Conservation (phyloP, 768 basidiomycete species). For the Serendipita indica region DNA sequence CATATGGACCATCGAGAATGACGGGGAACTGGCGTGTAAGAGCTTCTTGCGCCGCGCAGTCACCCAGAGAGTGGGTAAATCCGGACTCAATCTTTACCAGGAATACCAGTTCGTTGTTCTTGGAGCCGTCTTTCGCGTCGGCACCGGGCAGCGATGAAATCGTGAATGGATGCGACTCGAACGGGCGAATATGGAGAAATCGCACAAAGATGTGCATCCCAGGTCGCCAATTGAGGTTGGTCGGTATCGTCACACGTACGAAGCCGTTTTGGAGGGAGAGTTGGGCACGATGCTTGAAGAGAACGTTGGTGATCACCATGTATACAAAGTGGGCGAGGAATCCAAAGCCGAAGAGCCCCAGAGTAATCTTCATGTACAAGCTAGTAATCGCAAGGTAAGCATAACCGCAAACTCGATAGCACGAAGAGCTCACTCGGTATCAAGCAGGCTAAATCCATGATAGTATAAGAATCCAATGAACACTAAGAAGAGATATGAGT, state of each 20-base stretch:
- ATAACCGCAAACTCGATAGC: not conserved
- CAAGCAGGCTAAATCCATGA: not conserved
- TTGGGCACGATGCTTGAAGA: constrained; percentile 2
- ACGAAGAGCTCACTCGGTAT: not conserved
- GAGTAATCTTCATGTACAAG: not conserved
- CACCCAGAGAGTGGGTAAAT: not conserved
- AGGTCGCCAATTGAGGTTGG: constrained; percentile 6
- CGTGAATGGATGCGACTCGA: constrained; percentile 13
- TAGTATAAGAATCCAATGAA: not conserved
- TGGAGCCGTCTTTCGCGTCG: not conserved
- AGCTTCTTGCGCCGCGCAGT: not conserved
- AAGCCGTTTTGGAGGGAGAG: not conserved
- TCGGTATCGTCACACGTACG: constrained; percentile 1
- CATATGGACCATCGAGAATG: constrained; percentile 13
- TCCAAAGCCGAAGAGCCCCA: not conserved
- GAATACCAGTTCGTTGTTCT: not conserved
- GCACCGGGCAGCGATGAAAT: not conserved
- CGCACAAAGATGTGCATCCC: constrained; percentile 14
- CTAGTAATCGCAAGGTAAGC: not conserved
- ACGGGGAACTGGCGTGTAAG: not conserved
- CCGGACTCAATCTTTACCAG: not conserved
- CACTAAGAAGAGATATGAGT: not conserved
- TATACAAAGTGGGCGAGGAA: not conserved
- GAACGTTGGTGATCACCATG: not conserved
- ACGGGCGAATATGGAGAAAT: constrained; percentile 10